Evolutionary conservation across 169 alveolate genomes (phyloP), one percentile per base, ranked within the genome.

Genomic region (Ichthyophthirius multifiliis): DNA sequence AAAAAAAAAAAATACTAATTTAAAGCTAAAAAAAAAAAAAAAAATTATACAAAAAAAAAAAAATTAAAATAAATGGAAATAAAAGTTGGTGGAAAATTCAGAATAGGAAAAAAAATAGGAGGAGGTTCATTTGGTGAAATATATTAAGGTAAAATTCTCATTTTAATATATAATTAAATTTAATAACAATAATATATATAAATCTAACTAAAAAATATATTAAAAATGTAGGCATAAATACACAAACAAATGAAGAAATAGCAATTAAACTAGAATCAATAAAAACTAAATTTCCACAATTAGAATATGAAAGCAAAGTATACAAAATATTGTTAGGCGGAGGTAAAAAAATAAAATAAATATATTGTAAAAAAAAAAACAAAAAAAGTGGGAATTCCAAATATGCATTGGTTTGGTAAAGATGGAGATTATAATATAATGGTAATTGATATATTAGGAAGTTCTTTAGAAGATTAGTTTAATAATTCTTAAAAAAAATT

Each of bases 71-170:
- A 73, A 75, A 95, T 98, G 98, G 99, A 97, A 93, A 94, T 97
- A 78, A 91, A 98, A 85, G 99, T 97, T 48, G 99, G 99, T 75
- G 98, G 98, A 75, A 96, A 97, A 32, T 98, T 95, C 91, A 97
- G 99, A 79, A 90, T 98, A 79, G 99, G 99, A 48, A 96, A 98
- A 83, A 98, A 98, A 90, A 96, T 98, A 65, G 99, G 99, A 45
- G 94, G 98, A 84, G 99, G 99, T n/a, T 95, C 99, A 34, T 99
- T 98, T 90, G 99, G 99, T 43, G 99, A 98, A 82, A 97, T 99
- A 65, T 98, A 96, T 92, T 93, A 95, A 71, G 99, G 99, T 89
- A 84, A 65, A 74, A 3, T 12, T 39, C 13, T 5, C 1, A 37
- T 37, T 1, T 64, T 63, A n/a, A n/a, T n/a, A n/a, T n/a, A n/a